phyloP scores from a whole-genome alignment of 805 yeast genomes.

The Ogataea ramenticola region DNA sequence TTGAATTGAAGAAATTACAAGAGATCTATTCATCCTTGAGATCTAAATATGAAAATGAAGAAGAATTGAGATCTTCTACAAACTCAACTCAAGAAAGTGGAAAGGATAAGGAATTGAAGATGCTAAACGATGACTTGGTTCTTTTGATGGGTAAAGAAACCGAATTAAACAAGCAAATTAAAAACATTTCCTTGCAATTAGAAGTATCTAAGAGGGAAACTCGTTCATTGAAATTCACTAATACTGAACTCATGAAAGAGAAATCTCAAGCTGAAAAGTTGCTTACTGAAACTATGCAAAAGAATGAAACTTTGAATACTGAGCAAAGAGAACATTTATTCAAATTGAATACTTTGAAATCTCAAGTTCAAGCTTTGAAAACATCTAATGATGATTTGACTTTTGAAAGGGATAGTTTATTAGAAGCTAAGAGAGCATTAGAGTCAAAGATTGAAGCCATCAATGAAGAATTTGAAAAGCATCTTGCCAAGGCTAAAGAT shows the following conservation, averaged over 20 bases:
- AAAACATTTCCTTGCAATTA: constrained; percentile 51
- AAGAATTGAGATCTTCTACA: constrained; percentile 26
- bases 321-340: constrained; percentile 39
- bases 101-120: constrained; percentile 44
- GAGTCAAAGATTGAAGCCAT: constrained; percentile 38
- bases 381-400: constrained; percentile 54
- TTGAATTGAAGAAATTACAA: constrained; percentile 44
- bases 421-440: constrained; percentile 39
- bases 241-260: constrained; percentile 33
- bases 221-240: constrained; percentile 31
- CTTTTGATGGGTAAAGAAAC: constrained; percentile 58
- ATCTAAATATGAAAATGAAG: constrained; percentile 42
- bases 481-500: constrained; percentile 22
- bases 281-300: constrained; percentile 33
- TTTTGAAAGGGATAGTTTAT: constrained; percentile 54
- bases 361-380: constrained; percentile 51
- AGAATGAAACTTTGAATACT: constrained; percentile 33
- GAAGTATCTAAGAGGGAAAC: constrained; percentile 45
- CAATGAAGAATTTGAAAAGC: constrained; percentile 31
- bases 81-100: constrained; percentile 20
- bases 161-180: constrained; percentile 53
- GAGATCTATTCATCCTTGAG: constrained; percentile 42
- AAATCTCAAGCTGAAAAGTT: constrained; percentile 34
- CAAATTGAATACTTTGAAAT: constrained; percentile 35
- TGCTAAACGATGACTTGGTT: constrained; percentile 45